A percentile compares a stretch with the other conserved stretches of the same genome.
These are phyloP conservation scores for Xanthoconium separans DNA, from an alignment of 1,284 basidiomycete species.

Conservation along the genomic window DNA sequence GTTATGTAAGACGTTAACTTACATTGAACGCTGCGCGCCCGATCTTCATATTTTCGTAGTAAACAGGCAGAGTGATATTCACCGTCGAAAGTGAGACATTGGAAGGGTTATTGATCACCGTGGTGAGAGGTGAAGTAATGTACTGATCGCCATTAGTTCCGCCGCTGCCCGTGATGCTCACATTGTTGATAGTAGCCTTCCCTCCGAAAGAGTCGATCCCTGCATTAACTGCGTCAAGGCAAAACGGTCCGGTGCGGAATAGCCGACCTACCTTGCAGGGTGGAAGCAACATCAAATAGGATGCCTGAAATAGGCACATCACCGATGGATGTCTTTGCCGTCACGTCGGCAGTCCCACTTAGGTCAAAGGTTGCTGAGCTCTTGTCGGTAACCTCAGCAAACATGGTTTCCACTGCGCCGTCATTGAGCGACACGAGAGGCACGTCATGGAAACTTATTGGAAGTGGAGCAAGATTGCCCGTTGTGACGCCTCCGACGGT, in stretches of 20 bases:
- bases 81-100: conserved; percentile 66
- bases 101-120: conserved; percentile 62
- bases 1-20: conserved; percentile 28
- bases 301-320: conserved; percentile 67
- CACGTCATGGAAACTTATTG: conserved; percentile 56
- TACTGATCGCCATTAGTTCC: conserved; percentile 55
- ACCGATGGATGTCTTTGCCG: conserved; percentile 65
- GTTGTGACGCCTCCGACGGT: conserved; percentile 65
- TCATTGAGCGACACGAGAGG: conserved; percentile 57
- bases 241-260: neutral
- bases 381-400: conserved; percentile 58
- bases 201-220: conserved; percentile 57
- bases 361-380: conserved; percentile 48
- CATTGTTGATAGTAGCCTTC: conserved; percentile 48
- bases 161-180: conserved; percentile 61
- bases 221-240: conserved; percentile 15
- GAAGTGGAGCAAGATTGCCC: conserved; percentile 59
- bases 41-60: conserved; percentile 54
- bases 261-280: conserved; percentile 45
- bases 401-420: conserved; percentile 55
- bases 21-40: conserved; percentile 60
- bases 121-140: conserved; percentile 52
- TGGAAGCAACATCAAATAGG: conserved; percentile 58
- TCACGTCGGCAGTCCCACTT: conserved; percentile 59
- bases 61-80: conserved; percentile 58